These are phyloP conservation scores for Teunomyces barrocoloradensis DNA, from an alignment of 805 yeast species.

Conservation along the genomic window DNA sequence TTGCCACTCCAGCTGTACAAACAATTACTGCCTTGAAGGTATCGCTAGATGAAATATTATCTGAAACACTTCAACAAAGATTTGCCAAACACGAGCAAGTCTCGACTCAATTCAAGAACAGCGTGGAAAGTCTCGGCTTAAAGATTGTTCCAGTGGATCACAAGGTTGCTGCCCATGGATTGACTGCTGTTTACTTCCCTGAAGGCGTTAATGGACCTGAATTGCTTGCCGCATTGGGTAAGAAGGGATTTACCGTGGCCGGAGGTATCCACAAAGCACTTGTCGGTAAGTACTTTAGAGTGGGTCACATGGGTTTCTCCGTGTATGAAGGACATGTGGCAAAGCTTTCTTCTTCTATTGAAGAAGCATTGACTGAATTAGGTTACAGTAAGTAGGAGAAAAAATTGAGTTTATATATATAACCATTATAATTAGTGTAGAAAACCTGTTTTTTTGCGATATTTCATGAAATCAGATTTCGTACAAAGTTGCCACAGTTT, in stretches of 20 bases:
- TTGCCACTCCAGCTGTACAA: slow-evolving; percentile 97
- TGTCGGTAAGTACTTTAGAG: slow-evolving; percentile 79
- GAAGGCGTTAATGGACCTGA: slow-evolving; percentile 69
- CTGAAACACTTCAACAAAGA: slow-evolving; percentile 54
- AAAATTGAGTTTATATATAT: too few species aligned
- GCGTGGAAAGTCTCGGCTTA: slow-evolving; percentile 58
- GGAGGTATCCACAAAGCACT: slow-evolving; percentile 87
- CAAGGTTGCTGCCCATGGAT: slow-evolving; percentile 76
- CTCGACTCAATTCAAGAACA: slow-evolving; percentile 63
- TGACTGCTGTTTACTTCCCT: slow-evolving; percentile 83
- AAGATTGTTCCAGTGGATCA: slow-evolving; percentile 61
- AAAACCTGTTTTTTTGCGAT: too few species aligned
- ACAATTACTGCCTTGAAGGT: slow-evolving; percentile 76
- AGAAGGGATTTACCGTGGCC: slow-evolving; percentile 74
- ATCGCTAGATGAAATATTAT: slow-evolving; percentile 69
- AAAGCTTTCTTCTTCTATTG: slow-evolving; percentile 30
- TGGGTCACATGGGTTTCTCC: slow-evolving; percentile 94
- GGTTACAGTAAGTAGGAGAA: slow-evolving; percentile 22
- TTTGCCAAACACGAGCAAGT: slow-evolving; percentile 60
- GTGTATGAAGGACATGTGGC: slow-evolving; percentile 43
- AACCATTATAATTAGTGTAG: too few species aligned
- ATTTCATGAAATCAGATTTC: too few species aligned
- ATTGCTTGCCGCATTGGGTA: slow-evolving; percentile 54
- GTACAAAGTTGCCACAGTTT: background rate
- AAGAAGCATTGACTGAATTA: slow-evolving; percentile 38